phyloP scores from a whole-genome alignment of 1,139 yeast species.

The Yamadazyma atmosphaerica region DNA sequence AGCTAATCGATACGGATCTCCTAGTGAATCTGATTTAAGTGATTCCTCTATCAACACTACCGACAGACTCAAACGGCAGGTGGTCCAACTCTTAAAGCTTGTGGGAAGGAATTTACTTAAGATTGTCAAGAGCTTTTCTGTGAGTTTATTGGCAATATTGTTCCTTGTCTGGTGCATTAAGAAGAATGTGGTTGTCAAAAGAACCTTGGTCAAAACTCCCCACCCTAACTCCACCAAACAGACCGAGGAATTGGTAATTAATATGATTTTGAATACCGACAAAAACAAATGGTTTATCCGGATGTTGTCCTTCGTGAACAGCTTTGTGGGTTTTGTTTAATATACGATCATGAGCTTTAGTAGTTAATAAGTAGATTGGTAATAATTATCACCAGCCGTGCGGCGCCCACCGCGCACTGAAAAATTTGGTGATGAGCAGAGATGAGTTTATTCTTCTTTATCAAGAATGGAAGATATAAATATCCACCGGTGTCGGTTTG shows the following conservation, averaged over 20 bases:
- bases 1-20: slow-evolving; percentile 6
- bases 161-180: slow-evolving; percentile 48
- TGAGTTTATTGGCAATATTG: slow-evolving; percentile 38
- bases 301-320: slow-evolving; percentile 37
- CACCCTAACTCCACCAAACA: slow-evolving; percentile 21
- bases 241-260: slow-evolving; percentile 43
- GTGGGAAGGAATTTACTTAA: slow-evolving; percentile 31
- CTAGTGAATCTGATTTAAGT: slow-evolving; percentile 16
- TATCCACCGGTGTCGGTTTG: slow-evolving; percentile 90
- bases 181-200: slow-evolving; percentile 40
- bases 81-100: slow-evolving; percentile 24
- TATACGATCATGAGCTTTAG: not conserved
- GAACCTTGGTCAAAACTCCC: slow-evolving; percentile 40
- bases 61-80: slow-evolving; percentile 25
- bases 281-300: slow-evolving; percentile 51
- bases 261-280: slow-evolving; percentile 45
- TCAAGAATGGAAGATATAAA: slow-evolving; percentile 44
- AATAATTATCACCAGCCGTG: not conserved
- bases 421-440: slow-evolving; percentile 18
- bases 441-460: too few species aligned
- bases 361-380: too few species aligned
- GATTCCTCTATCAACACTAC: slow-evolving; percentile 22
- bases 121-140: slow-evolving; percentile 36
- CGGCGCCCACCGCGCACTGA: slow-evolving; percentile 6
- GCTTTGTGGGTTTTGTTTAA: slow-evolving; percentile 48